Evolutionary conservation across 257 asterid genomes (phyloP).

Genomic region (Petunia secreta): DNA sequence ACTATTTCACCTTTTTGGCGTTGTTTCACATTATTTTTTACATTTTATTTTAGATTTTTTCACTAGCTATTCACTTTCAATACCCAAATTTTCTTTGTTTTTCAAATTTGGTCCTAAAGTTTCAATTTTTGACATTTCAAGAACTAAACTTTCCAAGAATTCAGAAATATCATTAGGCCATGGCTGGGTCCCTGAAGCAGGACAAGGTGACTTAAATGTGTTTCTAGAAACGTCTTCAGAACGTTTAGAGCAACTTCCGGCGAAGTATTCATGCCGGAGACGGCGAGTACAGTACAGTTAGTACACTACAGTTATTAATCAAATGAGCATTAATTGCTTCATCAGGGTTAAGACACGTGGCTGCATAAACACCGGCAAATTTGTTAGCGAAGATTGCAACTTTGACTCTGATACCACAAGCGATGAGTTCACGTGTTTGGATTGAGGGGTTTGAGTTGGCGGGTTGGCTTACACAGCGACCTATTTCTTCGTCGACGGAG

Average conservation of each 20-base stretch:
- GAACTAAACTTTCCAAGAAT: slow-evolving; percentile 55
- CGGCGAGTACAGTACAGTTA: slow-evolving; percentile 37
- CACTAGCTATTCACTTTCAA: too few species aligned
- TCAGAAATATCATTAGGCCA: slow-evolving; percentile 77
- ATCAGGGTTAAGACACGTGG: slow-evolving; percentile 69
- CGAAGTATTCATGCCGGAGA: slow-evolving; percentile 64
- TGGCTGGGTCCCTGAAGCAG: slow-evolving; percentile 76
- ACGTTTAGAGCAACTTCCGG: slow-evolving; percentile 58
- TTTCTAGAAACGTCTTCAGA: slow-evolving; percentile 59
- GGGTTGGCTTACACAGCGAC: slow-evolving; percentile 73
- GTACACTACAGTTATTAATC: slow-evolving; percentile 78
- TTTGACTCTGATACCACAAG: slow-evolving; percentile 91
- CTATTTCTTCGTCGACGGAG: slow-evolving; percentile 76
- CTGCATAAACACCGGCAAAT: slow-evolving; percentile 87
- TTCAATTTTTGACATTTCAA: slow-evolving; percentile 68
- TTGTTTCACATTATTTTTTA: too few species aligned
- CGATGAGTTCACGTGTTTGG: slow-evolving; percentile 73
- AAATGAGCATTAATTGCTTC: slow-evolving; percentile 78
- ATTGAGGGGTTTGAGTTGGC: slow-evolving; percentile 35
- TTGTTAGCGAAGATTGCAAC: slow-evolving; percentile 88
- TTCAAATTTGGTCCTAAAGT: neutral
- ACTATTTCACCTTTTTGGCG: too few species aligned
- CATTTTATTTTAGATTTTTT: too few species aligned
- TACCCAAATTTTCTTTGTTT: neutral
- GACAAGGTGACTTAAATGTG: slow-evolving; percentile 88